Evolutionary conservation across 805 yeast genomes (phyloP).

Genomic region (Huiozyma sinensis): DNA sequence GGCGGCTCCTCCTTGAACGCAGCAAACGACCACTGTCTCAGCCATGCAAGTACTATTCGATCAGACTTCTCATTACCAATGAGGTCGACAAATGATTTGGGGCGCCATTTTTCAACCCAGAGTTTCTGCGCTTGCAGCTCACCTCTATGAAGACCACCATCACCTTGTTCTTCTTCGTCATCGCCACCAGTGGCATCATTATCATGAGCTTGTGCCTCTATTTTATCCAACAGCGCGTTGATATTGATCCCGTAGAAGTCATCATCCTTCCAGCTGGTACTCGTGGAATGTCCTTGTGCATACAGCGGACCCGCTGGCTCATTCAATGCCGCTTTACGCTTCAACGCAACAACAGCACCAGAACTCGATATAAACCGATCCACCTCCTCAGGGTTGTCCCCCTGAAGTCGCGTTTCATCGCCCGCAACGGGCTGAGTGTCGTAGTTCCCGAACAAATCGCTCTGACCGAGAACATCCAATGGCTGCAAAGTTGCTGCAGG

Average conservation of each 20-base stretch:
- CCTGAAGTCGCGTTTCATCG: not conserved
- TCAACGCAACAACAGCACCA: slow-evolving; percentile 1
- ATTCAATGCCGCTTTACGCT: not conserved
- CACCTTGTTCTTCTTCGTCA: not conserved
- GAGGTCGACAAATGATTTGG: slow-evolving; percentile 50
- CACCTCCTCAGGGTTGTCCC: not conserved
- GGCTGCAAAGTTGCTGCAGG: not conserved
- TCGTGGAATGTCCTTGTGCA: not conserved
- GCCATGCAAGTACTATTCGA: slow-evolving; percentile 50
- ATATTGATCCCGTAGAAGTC: slow-evolving; percentile 32
- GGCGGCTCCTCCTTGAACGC: slow-evolving; percentile 40
- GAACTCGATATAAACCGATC: slow-evolving; percentile 1
- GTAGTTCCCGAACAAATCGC: slow-evolving; percentile 1
- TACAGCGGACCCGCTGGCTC: too few relatives aligned
- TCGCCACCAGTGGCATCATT: not conserved
- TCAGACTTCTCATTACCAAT: slow-evolving; percentile 61
- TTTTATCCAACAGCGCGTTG: slow-evolving; percentile 26
- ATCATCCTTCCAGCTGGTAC: slow-evolving; percentile 16
- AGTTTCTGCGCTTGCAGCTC: slow-evolving; percentile 7
- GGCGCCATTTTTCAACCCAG: slow-evolving; percentile 63
- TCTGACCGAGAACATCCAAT: not conserved
- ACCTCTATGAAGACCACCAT: not conserved
- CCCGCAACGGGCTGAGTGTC: not conserved
- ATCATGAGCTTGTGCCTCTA: slow-evolving; percentile 16
- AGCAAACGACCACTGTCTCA: slow-evolving; percentile 53